phyloP scores from a whole-genome alignment of 805 yeast species.

The Hanseniaspora valbyensis region DNA sequence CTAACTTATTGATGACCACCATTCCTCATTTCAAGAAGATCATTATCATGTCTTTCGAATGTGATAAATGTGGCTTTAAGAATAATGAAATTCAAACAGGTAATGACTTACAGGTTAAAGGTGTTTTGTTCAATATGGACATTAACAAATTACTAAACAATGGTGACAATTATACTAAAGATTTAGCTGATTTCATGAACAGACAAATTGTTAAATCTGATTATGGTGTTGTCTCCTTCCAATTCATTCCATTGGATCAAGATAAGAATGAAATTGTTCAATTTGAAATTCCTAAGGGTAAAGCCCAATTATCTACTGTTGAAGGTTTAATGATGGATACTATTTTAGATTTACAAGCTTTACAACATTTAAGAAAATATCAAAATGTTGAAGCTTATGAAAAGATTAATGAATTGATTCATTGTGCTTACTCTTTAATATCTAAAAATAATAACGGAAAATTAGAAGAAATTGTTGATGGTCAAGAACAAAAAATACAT shows the following conservation, averaged over 20 bases:
- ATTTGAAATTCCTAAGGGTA: slow-evolving; percentile 80
- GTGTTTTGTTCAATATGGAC: slow-evolving; percentile 36
- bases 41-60: slow-evolving; percentile 85
- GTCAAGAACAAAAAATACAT: slow-evolving; percentile 15
- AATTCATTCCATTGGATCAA: slow-evolving; percentile 69
- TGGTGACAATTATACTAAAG: slow-evolving; percentile 36
- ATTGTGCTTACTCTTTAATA: slow-evolving; percentile 46
- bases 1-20: slow-evolving; percentile 70
- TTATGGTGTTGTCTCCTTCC: slow-evolving; percentile 50
- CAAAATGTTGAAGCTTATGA: slow-evolving; percentile 63
- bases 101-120: slow-evolving; percentile 78
- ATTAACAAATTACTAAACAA: slow-evolving; percentile 45
- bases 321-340: slow-evolving; percentile 83
- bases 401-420: slow-evolving; percentile 47
- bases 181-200: slow-evolving; percentile 35
- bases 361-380: slow-evolving; percentile 69
- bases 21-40: slow-evolving; percentile 90
- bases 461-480: slow-evolving; percentile 14
- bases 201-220: slow-evolving; percentile 90
- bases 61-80: slow-evolving; percentile 88
- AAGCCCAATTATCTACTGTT: slow-evolving; percentile 84
- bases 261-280: slow-evolving; percentile 7
- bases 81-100: slow-evolving; percentile 97
- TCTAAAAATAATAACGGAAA: slow-evolving; percentile 24
- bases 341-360: slow-evolving; percentile 65